These are phyloP conservation scores for Ophiosphaerella narmari DNA, from an alignment of 2,329 filamentous ascomycete species.

Conservation along the genomic window DNA sequence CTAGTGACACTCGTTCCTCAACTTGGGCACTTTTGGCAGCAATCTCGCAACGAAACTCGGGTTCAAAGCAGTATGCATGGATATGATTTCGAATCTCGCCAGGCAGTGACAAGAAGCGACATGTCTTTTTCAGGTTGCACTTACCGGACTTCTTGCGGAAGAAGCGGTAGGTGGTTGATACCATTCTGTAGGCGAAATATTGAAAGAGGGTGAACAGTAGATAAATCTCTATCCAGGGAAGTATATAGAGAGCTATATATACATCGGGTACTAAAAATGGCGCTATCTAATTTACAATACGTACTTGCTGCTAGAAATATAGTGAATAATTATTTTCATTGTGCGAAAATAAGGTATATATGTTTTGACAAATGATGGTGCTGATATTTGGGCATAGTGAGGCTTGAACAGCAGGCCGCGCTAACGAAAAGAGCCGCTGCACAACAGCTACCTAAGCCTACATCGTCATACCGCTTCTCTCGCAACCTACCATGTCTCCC, in stretches of 20 bases:
- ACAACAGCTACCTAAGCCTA: constrained; percentile 23
- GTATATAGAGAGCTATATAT: too few species aligned
- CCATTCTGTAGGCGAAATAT: constrained; percentile 9
- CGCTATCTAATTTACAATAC: too few species aligned
- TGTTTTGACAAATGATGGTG: too few species aligned
- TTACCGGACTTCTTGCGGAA: constrained; percentile 11
- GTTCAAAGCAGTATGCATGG: constrained; percentile 46
- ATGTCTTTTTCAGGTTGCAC: constrained; percentile 14
- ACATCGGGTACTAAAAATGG: too few species aligned
- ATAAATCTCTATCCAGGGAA: too few species aligned
- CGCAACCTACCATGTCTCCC: constrained; percentile 35
- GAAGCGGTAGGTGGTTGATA: constrained; percentile 14
- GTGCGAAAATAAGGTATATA: too few species aligned
- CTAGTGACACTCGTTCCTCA: not conserved
- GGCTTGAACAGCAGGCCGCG: constrained; percentile 9
- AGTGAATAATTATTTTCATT: too few species aligned
- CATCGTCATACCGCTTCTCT: constrained; percentile 31
- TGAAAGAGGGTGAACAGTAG: too few species aligned
- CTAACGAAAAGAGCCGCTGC: constrained; percentile 28
- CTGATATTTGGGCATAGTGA: too few species aligned
- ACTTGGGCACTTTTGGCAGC: constrained; percentile 18
- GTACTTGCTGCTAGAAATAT: too few species aligned
- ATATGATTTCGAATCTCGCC: constrained; percentile 57
- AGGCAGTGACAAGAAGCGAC: constrained; percentile 48
- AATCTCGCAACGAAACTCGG: constrained; percentile 34